These are phyloP conservation scores for Fusarium hostae DNA, from an alignment of 2,329 filamentous ascomycete genomes.

Conservation along the genomic window DNA sequence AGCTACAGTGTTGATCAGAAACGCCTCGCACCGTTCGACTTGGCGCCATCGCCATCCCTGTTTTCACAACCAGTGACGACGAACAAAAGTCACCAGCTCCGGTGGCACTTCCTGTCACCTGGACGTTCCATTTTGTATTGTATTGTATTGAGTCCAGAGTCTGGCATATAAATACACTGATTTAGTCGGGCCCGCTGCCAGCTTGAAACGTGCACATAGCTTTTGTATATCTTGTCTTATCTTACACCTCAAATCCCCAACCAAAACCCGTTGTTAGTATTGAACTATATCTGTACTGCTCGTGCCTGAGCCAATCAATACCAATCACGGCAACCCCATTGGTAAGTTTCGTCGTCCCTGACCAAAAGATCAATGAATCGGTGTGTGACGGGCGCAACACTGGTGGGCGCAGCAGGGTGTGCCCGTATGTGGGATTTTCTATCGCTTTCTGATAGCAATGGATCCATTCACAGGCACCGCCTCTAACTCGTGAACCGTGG, in stretches of 20 bases:
- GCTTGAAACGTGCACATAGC: background rate
- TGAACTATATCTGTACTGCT: slow-evolving; percentile 11
- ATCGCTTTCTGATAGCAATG: slow-evolving; percentile 39
- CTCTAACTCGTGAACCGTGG: slow-evolving; percentile 32
- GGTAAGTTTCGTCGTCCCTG: slow-evolving; percentile 40
- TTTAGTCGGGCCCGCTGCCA: background rate
- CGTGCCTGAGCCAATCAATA: slow-evolving; percentile 27
- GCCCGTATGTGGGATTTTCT: slow-evolving; percentile 31
- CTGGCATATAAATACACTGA: slow-evolving; percentile 24
- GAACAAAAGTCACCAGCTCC: slow-evolving; percentile 39
- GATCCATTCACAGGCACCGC: slow-evolving; percentile 19
- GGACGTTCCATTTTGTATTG: slow-evolving; percentile 24
- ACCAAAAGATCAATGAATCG: slow-evolving; percentile 38
- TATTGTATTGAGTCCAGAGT: slow-evolving; percentile 7
- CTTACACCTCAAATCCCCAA: slow-evolving; percentile 4
- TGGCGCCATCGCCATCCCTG: slow-evolving; percentile 45
- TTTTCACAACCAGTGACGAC: slow-evolving; percentile 45
- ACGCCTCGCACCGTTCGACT: slow-evolving; percentile 34
- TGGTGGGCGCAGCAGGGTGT: slow-evolving; percentile 31
- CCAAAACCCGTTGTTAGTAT: background rate
- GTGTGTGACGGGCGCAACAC: slow-evolving; percentile 43
- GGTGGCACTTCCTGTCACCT: slow-evolving; percentile 42
- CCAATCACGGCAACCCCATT: slow-evolving; percentile 40
- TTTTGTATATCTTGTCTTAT: slow-evolving; percentile 7
- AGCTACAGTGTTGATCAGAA: slow-evolving; percentile 38